Conservation (phyloP, 441 rosid genomes). For the Dalechampia spathulata region DNA sequence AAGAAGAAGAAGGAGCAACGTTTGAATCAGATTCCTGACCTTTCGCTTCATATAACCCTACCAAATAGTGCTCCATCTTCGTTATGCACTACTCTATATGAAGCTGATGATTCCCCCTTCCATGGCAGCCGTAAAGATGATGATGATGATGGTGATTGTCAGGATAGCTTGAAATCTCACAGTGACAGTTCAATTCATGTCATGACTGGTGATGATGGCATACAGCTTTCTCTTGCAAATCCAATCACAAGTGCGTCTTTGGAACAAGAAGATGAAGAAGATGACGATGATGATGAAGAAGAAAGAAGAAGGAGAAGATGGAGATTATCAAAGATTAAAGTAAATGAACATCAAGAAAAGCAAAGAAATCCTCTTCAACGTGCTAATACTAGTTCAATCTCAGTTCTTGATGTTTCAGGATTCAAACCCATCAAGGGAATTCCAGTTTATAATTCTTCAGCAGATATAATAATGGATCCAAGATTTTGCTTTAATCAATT, state of each 20-base stretch:
- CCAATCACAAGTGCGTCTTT: constrained; percentile 19
- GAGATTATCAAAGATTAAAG: too few relatives aligned
- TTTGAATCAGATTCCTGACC: constrained; percentile 50
- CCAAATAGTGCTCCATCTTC: constrained; percentile 38
- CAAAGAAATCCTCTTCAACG: constrained; percentile 17
- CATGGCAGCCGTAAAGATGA: background rate
- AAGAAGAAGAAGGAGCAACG: constrained; percentile 1
- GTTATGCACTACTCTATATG: constrained; percentile 25
- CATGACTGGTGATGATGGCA: constrained; percentile 23
- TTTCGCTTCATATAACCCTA: constrained; percentile 69
- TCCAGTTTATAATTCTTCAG: constrained; percentile 51
- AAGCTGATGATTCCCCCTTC: constrained; percentile 8
- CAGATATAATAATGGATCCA: constrained; percentile 21
- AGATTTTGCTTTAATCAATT: constrained; percentile 25
- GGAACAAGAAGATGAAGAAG: constrained; percentile 17
- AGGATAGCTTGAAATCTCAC: constrained; percentile 16
- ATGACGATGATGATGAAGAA: too few relatives aligned
- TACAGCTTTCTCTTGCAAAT: constrained; percentile 51
- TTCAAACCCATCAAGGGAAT: constrained; percentile 65
- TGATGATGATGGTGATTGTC: constrained; percentile 15
- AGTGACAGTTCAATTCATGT: constrained; percentile 18
- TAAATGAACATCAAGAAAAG: background rate
- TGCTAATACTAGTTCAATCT: constrained; percentile 20
- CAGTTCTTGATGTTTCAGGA: constrained; percentile 27
- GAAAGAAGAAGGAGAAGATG: too few relatives aligned